Evolutionary conservation across 345 rosid genomes (phyloP), one percentile per base, ranked within the genome.

Genomic region (Rhodomyrtus tomentosa): DNA sequence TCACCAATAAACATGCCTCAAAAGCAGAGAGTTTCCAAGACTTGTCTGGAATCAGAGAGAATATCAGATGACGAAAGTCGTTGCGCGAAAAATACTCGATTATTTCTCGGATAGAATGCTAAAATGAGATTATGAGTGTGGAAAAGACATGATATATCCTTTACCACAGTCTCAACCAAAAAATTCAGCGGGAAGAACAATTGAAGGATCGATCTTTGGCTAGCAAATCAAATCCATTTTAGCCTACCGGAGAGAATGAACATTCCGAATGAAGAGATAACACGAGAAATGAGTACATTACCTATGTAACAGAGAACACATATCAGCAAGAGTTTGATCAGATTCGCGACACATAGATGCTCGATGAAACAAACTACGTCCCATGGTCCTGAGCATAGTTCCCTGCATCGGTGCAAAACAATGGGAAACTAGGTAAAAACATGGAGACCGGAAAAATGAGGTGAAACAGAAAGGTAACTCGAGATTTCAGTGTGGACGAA

Each of bases 321-420:
- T 68, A 92, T 93, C 88, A 93, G 36, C 59, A 93, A 45, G 45
- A 96, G 85, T 84, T 93, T 96, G 36, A 91, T 87, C 83, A 96
- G 89, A 86, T 95, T 89, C 55, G 93, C 73, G 85, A 95, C 83
- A 74, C 99, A 93, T 18, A 95, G 86, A 86, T 93, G 94, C 88
- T 96, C 96, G 10, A 96, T 87, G 86, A 96, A 96, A 89, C 98
- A 94, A 25, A 89, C 27, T 38, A 92, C 56, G 59, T 96, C 96
- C 99, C 96, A 93, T 53, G 93, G 91, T 48, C 98, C 95, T 12
- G 91, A 50, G 86, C 98, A 96, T 79, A 93, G 81, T 42, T 88
- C 93, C 86, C 98, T 95, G 90, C 87, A 87, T 5, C 84, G 55
- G 73, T 22, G 25, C 6, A 49, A 48, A 18, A 45, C 13, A 55